Conservation (phyloP, 371 early-diverging fungal genomes). For the Mortierella sp. region DNA sequence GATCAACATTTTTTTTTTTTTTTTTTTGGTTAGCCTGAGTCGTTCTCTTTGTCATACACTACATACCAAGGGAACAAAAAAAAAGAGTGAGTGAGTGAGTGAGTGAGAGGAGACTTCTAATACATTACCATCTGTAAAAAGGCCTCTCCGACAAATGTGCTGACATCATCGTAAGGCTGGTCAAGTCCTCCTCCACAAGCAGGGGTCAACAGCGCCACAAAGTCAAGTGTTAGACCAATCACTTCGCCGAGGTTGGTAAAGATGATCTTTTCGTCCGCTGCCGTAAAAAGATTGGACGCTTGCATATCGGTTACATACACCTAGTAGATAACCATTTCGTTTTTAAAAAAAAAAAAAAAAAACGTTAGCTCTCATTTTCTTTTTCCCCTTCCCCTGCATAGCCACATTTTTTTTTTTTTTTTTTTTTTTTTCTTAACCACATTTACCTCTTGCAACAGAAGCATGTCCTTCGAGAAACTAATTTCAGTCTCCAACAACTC, state of each 20-base stretch:
- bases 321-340: conserved; percentile 33
- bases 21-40: background rate
- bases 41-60: background rate
- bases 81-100: background rate
- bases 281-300: conserved; percentile 54
- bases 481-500: conserved; percentile 80
- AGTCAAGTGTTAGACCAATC: conserved; percentile 60
- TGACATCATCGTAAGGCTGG: conserved; percentile 25
- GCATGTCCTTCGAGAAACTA: conserved; percentile 72
- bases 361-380: background rate
- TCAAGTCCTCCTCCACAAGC: conserved; percentile 53
- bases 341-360: background rate
- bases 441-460: conserved; percentile 67
- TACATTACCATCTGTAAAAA: conserved; percentile 66
- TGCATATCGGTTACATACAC: conserved; percentile 67
- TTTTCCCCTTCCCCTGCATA: background rate
- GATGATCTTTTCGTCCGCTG: conserved; percentile 65
- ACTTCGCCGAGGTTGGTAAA: conserved; percentile 72
- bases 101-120: background rate
- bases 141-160: conserved; percentile 61
- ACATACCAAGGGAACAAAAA: background rate
- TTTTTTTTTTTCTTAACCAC: too few relatives aligned
- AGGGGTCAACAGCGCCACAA: conserved; percentile 58
- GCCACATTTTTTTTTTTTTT: too few relatives aligned
- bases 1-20: background rate